phyloP scores from a whole-genome alignment of 805 yeast species.

The Saturnispora diversa region DNA sequence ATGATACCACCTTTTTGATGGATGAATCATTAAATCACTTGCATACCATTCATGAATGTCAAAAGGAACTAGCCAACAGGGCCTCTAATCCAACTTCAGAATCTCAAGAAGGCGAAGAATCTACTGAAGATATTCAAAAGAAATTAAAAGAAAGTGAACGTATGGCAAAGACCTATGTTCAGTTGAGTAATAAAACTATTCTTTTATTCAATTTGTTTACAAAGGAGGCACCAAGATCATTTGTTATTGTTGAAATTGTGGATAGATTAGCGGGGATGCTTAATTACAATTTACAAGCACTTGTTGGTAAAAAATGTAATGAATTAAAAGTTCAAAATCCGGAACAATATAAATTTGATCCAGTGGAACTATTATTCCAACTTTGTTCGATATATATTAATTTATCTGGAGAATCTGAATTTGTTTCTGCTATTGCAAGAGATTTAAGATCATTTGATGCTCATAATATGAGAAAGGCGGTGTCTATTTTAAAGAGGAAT shows the following conservation, averaged over 20 bases:
- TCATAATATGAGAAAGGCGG: constrained; percentile 62
- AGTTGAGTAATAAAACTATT: constrained; percentile 76
- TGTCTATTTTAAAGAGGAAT: constrained; percentile 47
- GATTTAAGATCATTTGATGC: constrained; percentile 86
- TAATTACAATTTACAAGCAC: constrained; percentile 81
- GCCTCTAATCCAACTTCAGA: constrained; percentile 22
- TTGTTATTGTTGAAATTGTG: constrained; percentile 81
- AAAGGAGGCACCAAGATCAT: constrained; percentile 76
- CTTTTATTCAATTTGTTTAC: constrained; percentile 75
- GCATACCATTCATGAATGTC: constrained; percentile 66
- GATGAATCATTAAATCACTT: constrained; percentile 85
- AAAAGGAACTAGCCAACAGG: constrained; percentile 53
- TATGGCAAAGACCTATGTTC: constrained; percentile 75
- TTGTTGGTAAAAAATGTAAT: constrained; percentile 92
- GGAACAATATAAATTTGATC: constrained; percentile 74
- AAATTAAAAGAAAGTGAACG: constrained; percentile 58
- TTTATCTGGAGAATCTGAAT: constrained; percentile 54
- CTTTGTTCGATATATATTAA: constrained; percentile 72
- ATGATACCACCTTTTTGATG: constrained; percentile 83
- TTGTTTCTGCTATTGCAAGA: constrained; percentile 72
- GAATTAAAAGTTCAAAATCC: constrained; percentile 82
- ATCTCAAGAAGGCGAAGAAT: constrained; percentile 36
- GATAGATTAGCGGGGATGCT: constrained; percentile 94
- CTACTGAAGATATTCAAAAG: constrained; percentile 51
- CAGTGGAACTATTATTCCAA: constrained; percentile 59